Base-by-base conservation (phyloP, 2,329 filamentous ascomycete genomes). In the Colletotrichum sansevieriae region DNA sequence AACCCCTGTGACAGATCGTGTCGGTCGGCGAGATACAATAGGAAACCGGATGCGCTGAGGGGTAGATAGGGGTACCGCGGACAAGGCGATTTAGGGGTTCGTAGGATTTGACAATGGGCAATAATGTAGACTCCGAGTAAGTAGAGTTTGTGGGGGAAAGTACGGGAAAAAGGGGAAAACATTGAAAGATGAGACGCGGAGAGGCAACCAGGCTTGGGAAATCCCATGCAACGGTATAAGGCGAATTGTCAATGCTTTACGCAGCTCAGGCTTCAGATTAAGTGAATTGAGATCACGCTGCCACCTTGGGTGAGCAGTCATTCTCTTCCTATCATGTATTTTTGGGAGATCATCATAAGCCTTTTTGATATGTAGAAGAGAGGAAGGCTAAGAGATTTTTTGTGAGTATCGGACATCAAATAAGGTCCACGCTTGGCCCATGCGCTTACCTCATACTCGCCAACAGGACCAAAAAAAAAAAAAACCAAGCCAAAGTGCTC, bases 261-360 rank as follows among this genome's bases (percentile, higher is more conserved):
- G 63, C 46, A 68, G 35, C 59, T 20, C 35, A 71, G 81, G 87
- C 87, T 88, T 90, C 87, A 89, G 88, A 89, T 87, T 84, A 78
- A 54, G 44, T 77, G 80, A 81, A 79, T 82, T 89, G 84, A 88
- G 84, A 90, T 90, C 88, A 90, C 85, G 81, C 83, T 83, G 81
- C 81, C 79, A 72, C 73, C 70, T 71, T 70, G 64, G 75, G 80
- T 79, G 79, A 84, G 82, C 84, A 82, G 86, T 90, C 87, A 89
- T 83, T 85, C 87, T 90, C 88, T 90, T 90, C 88, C 88, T 90
- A 90, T 90, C 85, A 88, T 88, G 79, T 79, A 76, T 81, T 83
- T 83, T 81, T 72, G 78, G 76, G 78, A 77, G 80, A 87, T 90
- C 88, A 90, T 90, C 88, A 90, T 78, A 65, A 88, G 87, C 87